These are phyloP conservation scores for Fusarium sp. DNA, from an alignment of 2,329 filamentous ascomycete species.

Conservation along the genomic window DNA sequence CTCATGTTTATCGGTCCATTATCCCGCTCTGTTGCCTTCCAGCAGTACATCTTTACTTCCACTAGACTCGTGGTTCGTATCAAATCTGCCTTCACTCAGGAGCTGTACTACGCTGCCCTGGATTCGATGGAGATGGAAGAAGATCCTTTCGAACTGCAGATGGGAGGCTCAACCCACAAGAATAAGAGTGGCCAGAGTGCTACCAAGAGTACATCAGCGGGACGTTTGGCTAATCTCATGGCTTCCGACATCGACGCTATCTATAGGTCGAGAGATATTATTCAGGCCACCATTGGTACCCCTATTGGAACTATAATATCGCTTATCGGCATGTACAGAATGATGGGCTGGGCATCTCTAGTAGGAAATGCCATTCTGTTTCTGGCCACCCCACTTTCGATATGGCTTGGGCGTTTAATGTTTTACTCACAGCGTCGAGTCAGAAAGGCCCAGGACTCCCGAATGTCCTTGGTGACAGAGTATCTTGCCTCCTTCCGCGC, in stretches of 20 bases:
- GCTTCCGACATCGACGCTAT: constrained; percentile 70
- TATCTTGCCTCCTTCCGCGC: constrained; percentile 69
- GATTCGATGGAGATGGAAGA: constrained; percentile 69
- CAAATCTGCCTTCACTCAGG: constrained; percentile 69
- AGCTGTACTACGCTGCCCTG: constrained; percentile 69
- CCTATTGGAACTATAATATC: constrained; percentile 63
- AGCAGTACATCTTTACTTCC: constrained; percentile 70
- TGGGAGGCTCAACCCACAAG: constrained; percentile 44
- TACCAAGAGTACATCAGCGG: constrained; percentile 60
- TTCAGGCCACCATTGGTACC: constrained; percentile 61
- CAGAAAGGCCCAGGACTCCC: constrained; percentile 67
- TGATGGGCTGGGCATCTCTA: constrained; percentile 68
- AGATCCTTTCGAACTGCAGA: constrained; percentile 59
- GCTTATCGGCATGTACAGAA: constrained; percentile 65
- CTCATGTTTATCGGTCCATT: constrained; percentile 66
- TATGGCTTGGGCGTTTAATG: constrained; percentile 64
- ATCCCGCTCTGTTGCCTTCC: constrained; percentile 63
- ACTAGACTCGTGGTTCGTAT: constrained; percentile 69
- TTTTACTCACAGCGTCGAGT: constrained; percentile 64
- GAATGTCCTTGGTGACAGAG: constrained; percentile 70
- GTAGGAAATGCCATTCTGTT: constrained; percentile 65
- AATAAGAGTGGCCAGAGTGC: constrained; percentile 47
- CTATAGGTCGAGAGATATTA: constrained; percentile 64
- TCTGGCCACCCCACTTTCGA: constrained; percentile 63
- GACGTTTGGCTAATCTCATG: constrained; percentile 69